Base-by-base conservation (phyloP, 768 basidiomycete species). In the Auricularia heimuer region DNA sequence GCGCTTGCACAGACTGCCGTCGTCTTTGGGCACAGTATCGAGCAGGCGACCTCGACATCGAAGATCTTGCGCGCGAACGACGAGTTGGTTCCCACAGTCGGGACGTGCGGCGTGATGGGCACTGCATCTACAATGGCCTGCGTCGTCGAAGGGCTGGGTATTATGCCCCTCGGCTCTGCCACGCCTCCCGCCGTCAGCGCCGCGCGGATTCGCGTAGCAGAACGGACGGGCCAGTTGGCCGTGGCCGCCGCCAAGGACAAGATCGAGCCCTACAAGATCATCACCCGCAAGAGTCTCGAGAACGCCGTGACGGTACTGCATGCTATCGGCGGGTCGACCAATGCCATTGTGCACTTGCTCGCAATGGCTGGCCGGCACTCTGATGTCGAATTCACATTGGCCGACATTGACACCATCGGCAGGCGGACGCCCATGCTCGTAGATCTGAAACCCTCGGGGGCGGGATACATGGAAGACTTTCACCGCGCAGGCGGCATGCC, bases 81-180 rank as follows among this genome's bases (percentile, higher is more conserved):
- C 65, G 65, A 71, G 63, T 65, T 71, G n/a, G 71, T 71, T 3
- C 71, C 71, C 3, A 66, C 67, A 36, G 64, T 66, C 11, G 71
- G 71, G 70, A 71, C 71, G 16, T 71, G 71, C 61, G 69, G 71
- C 33, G 71, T 71, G 7, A 71, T 71, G 71, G 70, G 70, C 7
- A 68, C 68, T 14, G 71, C 71, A 7, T 72, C 71, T 3, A 72
- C 71, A 7, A 72, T 72, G 71, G 71, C 71, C 3, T 72, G 71
- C 62, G 44, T 72, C 51, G 66, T 67, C 12, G 71, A 73, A 64
- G 71, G 69, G 7, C 64, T 73, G 21, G 71, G 71, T 34, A 67
- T 73, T 51, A 64, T 63, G 16, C 71, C 71, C 2, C 62, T 73
- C 8, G 71, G 71, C 12, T 69, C 68, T 51, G 70, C 71, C 24